Percentiles rank a stretch among this genome's conserved stretches.
phyloP scores from a whole-genome alignment of 331 rosid genomes.

The Rosa hybrid region DNA sequence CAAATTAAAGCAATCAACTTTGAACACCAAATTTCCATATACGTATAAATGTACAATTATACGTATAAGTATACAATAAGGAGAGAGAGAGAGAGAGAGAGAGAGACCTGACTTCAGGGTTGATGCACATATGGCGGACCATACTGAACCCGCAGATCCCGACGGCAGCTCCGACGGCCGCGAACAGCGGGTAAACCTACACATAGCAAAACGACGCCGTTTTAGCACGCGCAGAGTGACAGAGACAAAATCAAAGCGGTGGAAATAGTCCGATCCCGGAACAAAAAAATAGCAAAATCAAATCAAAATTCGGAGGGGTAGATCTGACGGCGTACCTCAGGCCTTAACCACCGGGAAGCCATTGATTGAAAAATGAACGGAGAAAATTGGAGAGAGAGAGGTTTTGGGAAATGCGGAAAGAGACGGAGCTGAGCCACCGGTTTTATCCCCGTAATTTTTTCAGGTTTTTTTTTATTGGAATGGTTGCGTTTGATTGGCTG shows the following conservation, averaged over 20 bases:
- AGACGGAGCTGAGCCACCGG: conserved; percentile 3
- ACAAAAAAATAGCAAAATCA: not conserved
- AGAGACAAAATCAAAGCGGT: not conserved
- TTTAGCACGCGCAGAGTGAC: not conserved
- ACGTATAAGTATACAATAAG: not conserved
- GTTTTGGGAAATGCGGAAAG: not conserved
- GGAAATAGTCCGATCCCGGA: not conserved
- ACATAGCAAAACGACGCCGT: not conserved
- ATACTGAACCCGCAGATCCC: conserved; percentile 79
- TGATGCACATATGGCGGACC: conserved; percentile 69
- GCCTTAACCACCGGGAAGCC: conserved; percentile 85
- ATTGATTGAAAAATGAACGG: conserved; percentile 19
- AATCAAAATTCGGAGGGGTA: not conserved
- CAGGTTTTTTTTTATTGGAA: not conserved
- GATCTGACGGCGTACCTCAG: conserved; percentile 58
- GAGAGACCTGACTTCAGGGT: conserved; percentile 92
- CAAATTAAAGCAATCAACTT: not conserved
- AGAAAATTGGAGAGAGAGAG: not conserved
- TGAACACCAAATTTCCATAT: not conserved
- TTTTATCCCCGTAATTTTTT: not conserved
- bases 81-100: conserved; percentile 21
- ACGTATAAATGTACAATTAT: too few species aligned
- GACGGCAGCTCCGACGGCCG: conserved; percentile 75
- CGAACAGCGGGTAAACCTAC: conserved; percentile 87
- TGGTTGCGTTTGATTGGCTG: conserved; percentile 23